Conservation (phyloP, 1,284 basidiomycete species). For the Stereum hirsutum region DNA sequence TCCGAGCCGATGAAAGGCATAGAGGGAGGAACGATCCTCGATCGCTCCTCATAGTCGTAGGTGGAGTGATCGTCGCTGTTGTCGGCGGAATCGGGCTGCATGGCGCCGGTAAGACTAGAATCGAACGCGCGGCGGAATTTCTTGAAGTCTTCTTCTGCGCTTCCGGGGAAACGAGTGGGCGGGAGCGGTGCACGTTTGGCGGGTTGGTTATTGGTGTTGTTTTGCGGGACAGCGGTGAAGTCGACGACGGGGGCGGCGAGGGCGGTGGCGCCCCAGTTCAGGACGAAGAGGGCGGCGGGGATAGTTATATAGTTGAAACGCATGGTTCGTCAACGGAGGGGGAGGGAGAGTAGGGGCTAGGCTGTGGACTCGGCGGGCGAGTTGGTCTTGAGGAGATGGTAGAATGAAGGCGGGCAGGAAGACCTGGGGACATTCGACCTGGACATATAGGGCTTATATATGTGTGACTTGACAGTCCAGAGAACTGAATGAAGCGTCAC, state of each 20-base stretch:
- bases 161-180: background rate
- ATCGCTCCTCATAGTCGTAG: too few relatives aligned
- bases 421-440: background rate
- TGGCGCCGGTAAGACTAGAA: too few relatives aligned
- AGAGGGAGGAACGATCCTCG: too few relatives aligned
- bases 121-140: too few relatives aligned
- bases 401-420: background rate
- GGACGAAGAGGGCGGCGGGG: slow-evolving; percentile 5
- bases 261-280: background rate
- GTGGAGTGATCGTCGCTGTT: too few relatives aligned
- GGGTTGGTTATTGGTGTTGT: too few relatives aligned
- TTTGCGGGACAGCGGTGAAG: too few relatives aligned
- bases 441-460: background rate
- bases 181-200: background rate
- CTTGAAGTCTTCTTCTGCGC: too few relatives aligned
- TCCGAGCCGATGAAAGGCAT: too few relatives aligned
- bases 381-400: background rate
- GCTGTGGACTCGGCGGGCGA: background rate
- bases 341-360: background rate
- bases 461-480: background rate
- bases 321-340: slow-evolving; percentile 5
- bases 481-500: too few relatives aligned
- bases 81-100: too few relatives aligned
- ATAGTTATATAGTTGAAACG: slow-evolving; percentile 1
- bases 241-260: background rate